phyloP scores from a whole-genome alignment of 1,284 basidiomycete species.

The Irpex lacteus region DNA sequence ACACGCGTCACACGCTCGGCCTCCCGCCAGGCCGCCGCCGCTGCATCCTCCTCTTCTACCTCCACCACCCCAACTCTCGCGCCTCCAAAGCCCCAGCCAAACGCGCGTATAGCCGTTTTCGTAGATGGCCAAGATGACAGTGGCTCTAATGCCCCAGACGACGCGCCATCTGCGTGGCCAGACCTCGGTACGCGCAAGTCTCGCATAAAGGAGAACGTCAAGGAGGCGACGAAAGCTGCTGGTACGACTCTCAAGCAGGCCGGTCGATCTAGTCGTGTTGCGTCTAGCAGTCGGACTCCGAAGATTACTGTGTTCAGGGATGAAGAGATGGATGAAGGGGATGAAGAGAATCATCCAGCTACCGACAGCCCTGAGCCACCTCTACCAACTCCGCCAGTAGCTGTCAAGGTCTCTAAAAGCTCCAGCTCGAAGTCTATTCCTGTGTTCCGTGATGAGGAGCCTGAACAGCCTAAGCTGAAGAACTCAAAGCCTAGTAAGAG shows the following conservation, averaged over 20 bases:
- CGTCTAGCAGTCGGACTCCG: constrained; percentile 36
- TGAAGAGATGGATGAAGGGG: constrained; percentile 30
- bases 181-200: constrained; percentile 73
- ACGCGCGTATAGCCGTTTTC: constrained; percentile 63
- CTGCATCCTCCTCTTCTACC: constrained; percentile 16
- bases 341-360: not conserved
- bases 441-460: constrained; percentile 5
- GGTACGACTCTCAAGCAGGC: constrained; percentile 65
- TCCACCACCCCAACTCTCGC: constrained; percentile 13
- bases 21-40: constrained; percentile 16
- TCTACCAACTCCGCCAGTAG: not conserved
- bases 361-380: not conserved
- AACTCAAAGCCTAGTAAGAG: not conserved
- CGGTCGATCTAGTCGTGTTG: constrained; percentile 49
- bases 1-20: constrained; percentile 19
- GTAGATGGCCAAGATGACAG: constrained; percentile 53
- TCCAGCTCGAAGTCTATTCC: not conserved
- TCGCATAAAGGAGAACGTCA: constrained; percentile 72
- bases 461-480: not conserved
- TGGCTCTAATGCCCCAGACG: constrained; percentile 18
- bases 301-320: constrained; percentile 60
- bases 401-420: not conserved
- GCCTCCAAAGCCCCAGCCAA: constrained; percentile 38
- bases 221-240: constrained; percentile 60
- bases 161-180: constrained; percentile 44